Percentiles rank a stretch among this genome's conserved stretches.
phyloP scores from a whole-genome alignment of 176 grass and related monocot genomes.

The Chloris gayana region DNA sequence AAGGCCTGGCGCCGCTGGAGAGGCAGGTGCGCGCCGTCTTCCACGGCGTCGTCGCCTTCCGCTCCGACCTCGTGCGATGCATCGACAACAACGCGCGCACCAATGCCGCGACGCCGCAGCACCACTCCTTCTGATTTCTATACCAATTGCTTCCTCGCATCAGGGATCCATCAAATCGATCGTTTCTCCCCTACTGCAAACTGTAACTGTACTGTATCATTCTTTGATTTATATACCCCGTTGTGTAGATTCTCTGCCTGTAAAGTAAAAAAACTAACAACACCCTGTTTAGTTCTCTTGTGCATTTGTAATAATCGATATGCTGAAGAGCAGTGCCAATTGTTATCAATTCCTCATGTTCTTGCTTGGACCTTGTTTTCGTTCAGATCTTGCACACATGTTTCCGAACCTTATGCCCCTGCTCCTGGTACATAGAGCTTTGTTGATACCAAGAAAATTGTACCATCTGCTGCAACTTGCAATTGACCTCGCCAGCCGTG shows the following conservation, averaged over 20 bases:
- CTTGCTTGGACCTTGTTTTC: background rate
- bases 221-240: slow-evolving; percentile 44
- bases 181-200: background rate
- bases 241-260: background rate
- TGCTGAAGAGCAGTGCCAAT: slow-evolving; percentile 36
- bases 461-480: background rate
- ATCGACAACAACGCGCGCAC: slow-evolving; percentile 57
- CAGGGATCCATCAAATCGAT: background rate
- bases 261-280: slow-evolving; percentile 49
- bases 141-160: too few species aligned
- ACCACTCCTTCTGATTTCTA: slow-evolving; percentile 48
- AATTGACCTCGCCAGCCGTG: slow-evolving; percentile 12
- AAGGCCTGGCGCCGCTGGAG: slow-evolving; percentile 73
- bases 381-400: background rate
- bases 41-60: slow-evolving; percentile 70
- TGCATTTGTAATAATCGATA: background rate
- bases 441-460: background rate
- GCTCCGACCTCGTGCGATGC: slow-evolving; percentile 60
- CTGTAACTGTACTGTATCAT: slow-evolving; percentile 20
- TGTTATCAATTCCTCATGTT: background rate
- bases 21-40: slow-evolving; percentile 82
- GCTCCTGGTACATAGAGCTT: background rate
- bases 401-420: background rate
- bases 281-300: slow-evolving; percentile 14
- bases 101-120: slow-evolving; percentile 27